Evolutionary conservation across 371 early-diverging fungal genomes (phyloP).

Genomic region (Capillidium heterosporum): DNA sequence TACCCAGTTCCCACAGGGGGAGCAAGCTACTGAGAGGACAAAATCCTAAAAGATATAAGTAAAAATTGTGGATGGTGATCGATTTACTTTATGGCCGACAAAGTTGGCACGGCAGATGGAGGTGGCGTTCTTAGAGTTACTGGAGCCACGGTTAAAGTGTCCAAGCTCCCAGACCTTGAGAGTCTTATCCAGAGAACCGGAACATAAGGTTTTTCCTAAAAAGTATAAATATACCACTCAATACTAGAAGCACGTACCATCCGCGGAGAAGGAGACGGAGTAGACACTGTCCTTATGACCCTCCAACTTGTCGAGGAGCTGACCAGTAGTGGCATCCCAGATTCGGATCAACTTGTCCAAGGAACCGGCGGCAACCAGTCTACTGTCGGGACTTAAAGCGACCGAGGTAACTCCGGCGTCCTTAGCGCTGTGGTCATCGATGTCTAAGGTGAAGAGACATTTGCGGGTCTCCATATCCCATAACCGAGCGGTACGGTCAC

Average conservation of each 20-base stretch:
- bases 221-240: not conserved
- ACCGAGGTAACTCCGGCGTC: slow-evolving; percentile 92
- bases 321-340: slow-evolving; percentile 75
- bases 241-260: slow-evolving; percentile 32
- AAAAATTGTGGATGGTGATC: no score
- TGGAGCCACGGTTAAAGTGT: slow-evolving; percentile 8
- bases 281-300: slow-evolving; percentile 96
- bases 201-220: slow-evolving; percentile 46
- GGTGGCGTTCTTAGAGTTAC: slow-evolving; percentile 11
- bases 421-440: slow-evolving; percentile 62
- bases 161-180: slow-evolving; percentile 78
- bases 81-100: slow-evolving; percentile 35
- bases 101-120: slow-evolving; percentile 31
- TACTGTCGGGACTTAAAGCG: slow-evolving; percentile 70
- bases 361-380: slow-evolving; percentile 73
- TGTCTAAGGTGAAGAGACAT: slow-evolving; percentile 48
- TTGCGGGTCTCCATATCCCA: slow-evolving; percentile 71
- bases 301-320: slow-evolving; percentile 68
- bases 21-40: slow-evolving; percentile 88
- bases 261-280: slow-evolving; percentile 88
- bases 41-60: slow-evolving; percentile 45
- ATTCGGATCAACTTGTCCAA: slow-evolving; percentile 87
- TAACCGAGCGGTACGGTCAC: slow-evolving; percentile 79
- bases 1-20: slow-evolving; percentile 83
- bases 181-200: slow-evolving; percentile 92